Percentiles rank a stretch among this genome's conserved stretches.
Conservation (phyloP, 2,329 filamentous ascomycete genomes). For the Paraphaeosphaeria sporulosa region DNA sequence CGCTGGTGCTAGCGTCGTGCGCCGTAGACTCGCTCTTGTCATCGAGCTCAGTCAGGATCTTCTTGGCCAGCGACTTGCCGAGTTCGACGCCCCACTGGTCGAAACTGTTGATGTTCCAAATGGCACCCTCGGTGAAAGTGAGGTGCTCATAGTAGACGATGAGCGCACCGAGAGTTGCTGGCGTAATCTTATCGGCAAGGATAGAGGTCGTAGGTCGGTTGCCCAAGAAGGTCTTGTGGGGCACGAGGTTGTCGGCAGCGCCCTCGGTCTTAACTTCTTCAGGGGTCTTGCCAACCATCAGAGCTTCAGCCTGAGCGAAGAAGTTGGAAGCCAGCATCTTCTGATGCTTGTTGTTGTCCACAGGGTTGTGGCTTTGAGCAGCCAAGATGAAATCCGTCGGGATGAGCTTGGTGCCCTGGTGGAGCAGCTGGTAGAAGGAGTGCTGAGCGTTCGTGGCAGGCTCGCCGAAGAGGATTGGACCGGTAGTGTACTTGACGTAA, state of each 20-base stretch:
- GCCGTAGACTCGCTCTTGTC: slow-evolving; percentile 72
- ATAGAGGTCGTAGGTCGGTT: slow-evolving; percentile 98
- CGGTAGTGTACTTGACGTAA: slow-evolving; percentile 96
- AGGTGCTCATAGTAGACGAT: slow-evolving; percentile 99
- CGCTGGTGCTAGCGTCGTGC: slow-evolving; percentile 88
- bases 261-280: slow-evolving; percentile 81
- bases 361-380: slow-evolving; percentile 94
- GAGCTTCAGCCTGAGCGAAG: slow-evolving; percentile 85
- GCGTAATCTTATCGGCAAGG: slow-evolving; percentile 91
- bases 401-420: slow-evolving; percentile 99
- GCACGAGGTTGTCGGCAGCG: slow-evolving; percentile 75
- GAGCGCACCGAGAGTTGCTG: slow-evolving; percentile 88
- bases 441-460: slow-evolving; percentile 99
- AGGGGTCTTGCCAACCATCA: slow-evolving; percentile 89
- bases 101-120: slow-evolving; percentile 99
- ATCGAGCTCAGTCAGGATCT: slow-evolving; percentile 76
- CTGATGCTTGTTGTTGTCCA: slow-evolving; percentile 91
- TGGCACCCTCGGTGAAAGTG: slow-evolving; percentile 94
- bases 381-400: slow-evolving; percentile 98
- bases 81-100: slow-evolving; percentile 99
- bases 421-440: slow-evolving; percentile 99
- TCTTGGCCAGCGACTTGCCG: slow-evolving; percentile 90
- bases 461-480: slow-evolving; percentile 95
- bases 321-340: slow-evolving; percentile 95
- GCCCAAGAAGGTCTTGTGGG: slow-evolving; percentile 99